These are phyloP conservation scores for Hypoxylon sp. DNA, from an alignment of 2,329 filamentous ascomycete genomes.

Conservation along the genomic window DNA sequence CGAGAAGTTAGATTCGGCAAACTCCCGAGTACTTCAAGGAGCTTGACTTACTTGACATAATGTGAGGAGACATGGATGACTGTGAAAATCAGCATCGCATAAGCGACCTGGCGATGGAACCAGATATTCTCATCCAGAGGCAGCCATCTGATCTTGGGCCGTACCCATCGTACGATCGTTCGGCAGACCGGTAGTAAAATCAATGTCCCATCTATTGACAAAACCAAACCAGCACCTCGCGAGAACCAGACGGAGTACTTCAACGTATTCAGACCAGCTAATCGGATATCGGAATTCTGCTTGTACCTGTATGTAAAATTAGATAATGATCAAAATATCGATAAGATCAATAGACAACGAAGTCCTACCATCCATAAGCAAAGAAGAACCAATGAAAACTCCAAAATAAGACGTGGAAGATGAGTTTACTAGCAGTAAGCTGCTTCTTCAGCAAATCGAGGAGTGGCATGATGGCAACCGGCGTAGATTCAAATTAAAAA, in stretches of 20 bases:
- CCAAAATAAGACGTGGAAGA: constrained; percentile 88
- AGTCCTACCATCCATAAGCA: constrained; percentile 82
- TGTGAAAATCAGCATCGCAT: constrained; percentile 86
- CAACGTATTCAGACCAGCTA: constrained; percentile 84
- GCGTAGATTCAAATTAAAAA: constrained; percentile 52
- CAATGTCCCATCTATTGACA: constrained; percentile 86
- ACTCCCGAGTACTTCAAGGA: constrained; percentile 9
- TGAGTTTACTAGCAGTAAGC: constrained; percentile 76
- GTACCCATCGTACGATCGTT: constrained; percentile 84
- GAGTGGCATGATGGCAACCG: constrained; percentile 58
- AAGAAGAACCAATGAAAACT: constrained; percentile 83
- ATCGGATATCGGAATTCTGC: constrained; percentile 75
- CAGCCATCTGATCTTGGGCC: constrained; percentile 88
- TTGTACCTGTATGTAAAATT: constrained; percentile 72
- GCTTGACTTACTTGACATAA: constrained; percentile 87
- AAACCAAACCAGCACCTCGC: constrained; percentile 87
- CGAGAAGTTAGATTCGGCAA: constrained; percentile 45
- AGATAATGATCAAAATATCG: constrained; percentile 8
- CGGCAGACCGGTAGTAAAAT: constrained; percentile 96
- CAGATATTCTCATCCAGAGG: constrained; percentile 97
- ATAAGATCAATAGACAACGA: neutral
- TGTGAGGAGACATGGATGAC: constrained; percentile 82
- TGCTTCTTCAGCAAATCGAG: constrained; percentile 68
- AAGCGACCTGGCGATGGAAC: constrained; percentile 96
- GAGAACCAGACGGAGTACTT: constrained; percentile 96